A percentile compares a stretch with the other conserved stretches of the same genome.
Evolutionary conservation across 208 protist species (phyloP).

Genomic region (Trypanosoma grayi): DNA sequence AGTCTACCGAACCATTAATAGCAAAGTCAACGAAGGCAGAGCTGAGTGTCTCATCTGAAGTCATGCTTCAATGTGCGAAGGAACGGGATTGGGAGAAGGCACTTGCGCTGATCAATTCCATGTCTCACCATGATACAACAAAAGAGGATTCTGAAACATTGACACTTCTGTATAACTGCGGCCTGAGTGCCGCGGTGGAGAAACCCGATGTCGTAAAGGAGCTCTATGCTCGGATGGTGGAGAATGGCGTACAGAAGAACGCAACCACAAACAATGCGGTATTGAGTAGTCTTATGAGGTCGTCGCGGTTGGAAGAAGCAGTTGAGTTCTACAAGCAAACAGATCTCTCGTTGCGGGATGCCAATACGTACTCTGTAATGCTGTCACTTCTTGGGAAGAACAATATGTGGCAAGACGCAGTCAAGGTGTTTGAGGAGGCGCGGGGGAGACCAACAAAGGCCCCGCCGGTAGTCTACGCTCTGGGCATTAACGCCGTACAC

Average conservation of each 20-base stretch:
- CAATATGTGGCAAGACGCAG: constrained; percentile 57
- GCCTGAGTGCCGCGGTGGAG: constrained; percentile 74
- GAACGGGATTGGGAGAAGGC: constrained; percentile 75
- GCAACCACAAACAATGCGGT: constrained; percentile 80
- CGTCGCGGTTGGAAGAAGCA: constrained; percentile 46
- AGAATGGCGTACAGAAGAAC: constrained; percentile 46
- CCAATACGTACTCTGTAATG: constrained; percentile 74
- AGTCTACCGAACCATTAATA: not conserved
- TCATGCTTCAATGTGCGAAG: constrained; percentile 79
- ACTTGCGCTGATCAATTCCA: constrained; percentile 35
- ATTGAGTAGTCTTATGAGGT: constrained; percentile 67
- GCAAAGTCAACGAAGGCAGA: not conserved
- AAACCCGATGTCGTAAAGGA: constrained; percentile 41
- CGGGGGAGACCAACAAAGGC: constrained; percentile 37
- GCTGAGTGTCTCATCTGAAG: constrained; percentile 49
- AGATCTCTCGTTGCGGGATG: constrained; percentile 38
- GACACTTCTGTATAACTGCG: constrained; percentile 90
- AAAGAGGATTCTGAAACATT: constrained; percentile 38
- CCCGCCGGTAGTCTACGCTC: constrained; percentile 54
- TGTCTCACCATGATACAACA: constrained; percentile 22
- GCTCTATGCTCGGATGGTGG: constrained; percentile 50
- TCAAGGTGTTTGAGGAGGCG: constrained; percentile 54
- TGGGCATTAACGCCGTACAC: constrained; percentile 55
- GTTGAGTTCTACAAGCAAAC: constrained; percentile 57
- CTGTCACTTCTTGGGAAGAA: constrained; percentile 74